Percentiles rank a stretch among this genome's conserved stretches.
Evolutionary conservation across 345 rosid species (phyloP).

Genomic region (Syzygium oleosum): DNA sequence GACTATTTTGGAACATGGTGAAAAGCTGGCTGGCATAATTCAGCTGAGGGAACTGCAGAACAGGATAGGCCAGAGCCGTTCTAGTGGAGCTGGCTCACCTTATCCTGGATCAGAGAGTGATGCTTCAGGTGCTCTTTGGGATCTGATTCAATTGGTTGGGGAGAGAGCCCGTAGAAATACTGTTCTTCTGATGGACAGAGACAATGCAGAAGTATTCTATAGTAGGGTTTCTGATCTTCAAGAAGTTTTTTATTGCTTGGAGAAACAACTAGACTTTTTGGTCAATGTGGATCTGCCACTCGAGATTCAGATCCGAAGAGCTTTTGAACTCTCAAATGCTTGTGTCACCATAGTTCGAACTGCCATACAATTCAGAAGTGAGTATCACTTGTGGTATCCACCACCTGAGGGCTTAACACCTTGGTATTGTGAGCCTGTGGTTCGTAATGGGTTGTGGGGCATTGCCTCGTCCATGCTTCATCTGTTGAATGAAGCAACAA

Average conservation of each 20-base stretch:
- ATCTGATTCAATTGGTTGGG: slow-evolving; percentile 87
- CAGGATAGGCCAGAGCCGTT: slow-evolving; percentile 50
- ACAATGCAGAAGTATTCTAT: slow-evolving; percentile 90
- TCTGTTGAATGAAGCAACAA: slow-evolving; percentile 43
- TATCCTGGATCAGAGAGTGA: slow-evolving; percentile 38
- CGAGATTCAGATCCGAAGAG: slow-evolving; percentile 55
- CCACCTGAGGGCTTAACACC: slow-evolving; percentile 79
- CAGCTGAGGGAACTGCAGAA: slow-evolving; percentile 82
- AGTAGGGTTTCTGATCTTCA: slow-evolving; percentile 93
- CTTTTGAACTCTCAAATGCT: slow-evolving; percentile 71
- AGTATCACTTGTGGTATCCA: slow-evolving; percentile 89
- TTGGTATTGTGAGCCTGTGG: slow-evolving; percentile 61
- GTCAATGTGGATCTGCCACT: slow-evolving; percentile 48
- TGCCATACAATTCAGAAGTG: slow-evolving; percentile 59
- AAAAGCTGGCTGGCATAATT: slow-evolving; percentile 86
- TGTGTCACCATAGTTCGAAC: slow-evolving; percentile 57
- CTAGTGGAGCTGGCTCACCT: slow-evolving; percentile 29
- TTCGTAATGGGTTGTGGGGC: slow-evolving; percentile 81
- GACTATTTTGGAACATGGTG: slow-evolving; percentile 83
- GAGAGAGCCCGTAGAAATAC: slow-evolving; percentile 79
- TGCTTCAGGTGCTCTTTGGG: slow-evolving; percentile 75
- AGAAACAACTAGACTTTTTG: slow-evolving; percentile 59
- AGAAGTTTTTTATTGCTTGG: slow-evolving; percentile 69
- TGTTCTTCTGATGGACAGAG: slow-evolving; percentile 94
- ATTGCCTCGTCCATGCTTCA: slow-evolving; percentile 69